phyloP scores from a whole-genome alignment of 2,329 filamentous ascomycete species.

The Aspergillus calidoustus region DNA sequence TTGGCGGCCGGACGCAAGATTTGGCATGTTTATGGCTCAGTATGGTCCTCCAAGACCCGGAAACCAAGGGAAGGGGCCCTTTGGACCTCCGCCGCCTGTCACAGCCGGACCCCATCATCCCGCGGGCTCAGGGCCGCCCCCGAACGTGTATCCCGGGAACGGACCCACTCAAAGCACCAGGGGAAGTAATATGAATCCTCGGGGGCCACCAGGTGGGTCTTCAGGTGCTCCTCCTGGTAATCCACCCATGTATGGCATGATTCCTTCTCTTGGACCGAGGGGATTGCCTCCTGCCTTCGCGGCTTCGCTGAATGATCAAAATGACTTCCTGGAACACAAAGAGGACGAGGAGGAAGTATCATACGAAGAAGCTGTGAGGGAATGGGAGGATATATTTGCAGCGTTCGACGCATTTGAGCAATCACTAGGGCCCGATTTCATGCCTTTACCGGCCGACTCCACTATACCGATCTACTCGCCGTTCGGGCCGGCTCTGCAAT shows the following conservation, averaged over 20 bases:
- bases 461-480: conserved; percentile 67
- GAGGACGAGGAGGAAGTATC: conserved; percentile 66
- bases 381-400: conserved; percentile 67
- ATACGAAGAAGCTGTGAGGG: conserved; percentile 70
- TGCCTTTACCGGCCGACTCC: conserved; percentile 72
- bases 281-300: conserved; percentile 58
- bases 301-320: conserved; percentile 38
- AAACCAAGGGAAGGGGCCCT: conserved; percentile 5
- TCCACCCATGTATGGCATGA: conserved; percentile 56
- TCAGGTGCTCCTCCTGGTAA: conserved; percentile 19
- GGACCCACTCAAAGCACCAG: neutral
- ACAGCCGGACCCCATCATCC: conserved; percentile 3
- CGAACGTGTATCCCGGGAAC: neutral
- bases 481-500: conserved; percentile 81
- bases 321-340: conserved; percentile 39
- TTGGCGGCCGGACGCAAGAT: conserved; percentile 59
- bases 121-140: conserved; percentile 5
- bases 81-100: conserved; percentile 18
- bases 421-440: conserved; percentile 74
- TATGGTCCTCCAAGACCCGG: conserved; percentile 23
- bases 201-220: conserved; percentile 18
- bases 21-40: conserved; percentile 46
- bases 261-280: conserved; percentile 46
- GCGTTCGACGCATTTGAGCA: conserved; percentile 53
- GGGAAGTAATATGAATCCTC: conserved; percentile 14